These are phyloP conservation scores for Podila epicladia DNA, from an alignment of 192 early-diverging fungal genomes.

Conservation along the genomic window DNA sequence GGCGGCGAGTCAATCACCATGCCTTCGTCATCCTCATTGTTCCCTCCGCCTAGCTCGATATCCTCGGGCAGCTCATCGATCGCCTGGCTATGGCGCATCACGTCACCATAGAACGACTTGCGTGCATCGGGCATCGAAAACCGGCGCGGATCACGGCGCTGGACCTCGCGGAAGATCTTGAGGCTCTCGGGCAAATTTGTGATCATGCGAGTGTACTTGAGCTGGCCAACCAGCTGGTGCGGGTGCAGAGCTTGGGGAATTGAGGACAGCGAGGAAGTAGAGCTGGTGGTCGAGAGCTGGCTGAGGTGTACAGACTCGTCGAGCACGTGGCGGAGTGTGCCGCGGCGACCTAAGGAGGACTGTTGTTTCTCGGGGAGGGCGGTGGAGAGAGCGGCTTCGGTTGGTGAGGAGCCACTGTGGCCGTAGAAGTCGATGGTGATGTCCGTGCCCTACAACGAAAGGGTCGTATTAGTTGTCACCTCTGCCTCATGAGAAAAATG, in stretches of 20 bases:
- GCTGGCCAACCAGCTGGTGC: conserved; percentile 1
- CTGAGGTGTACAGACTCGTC: neutral
- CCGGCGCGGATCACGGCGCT: neutral
- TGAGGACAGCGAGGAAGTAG: neutral
- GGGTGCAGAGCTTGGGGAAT: neutral
- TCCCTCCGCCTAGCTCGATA: neutral
- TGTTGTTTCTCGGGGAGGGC: neutral
- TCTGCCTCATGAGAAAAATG: no score
- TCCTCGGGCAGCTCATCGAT: neutral
- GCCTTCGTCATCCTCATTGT: neutral
- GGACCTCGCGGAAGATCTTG: neutral
- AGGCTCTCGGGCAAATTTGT: conserved; percentile 5
- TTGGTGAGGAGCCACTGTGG: neutral
- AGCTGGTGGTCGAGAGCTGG: neutral
- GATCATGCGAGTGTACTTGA: neutral
- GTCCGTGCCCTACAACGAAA: neutral
- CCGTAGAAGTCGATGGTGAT: conserved; percentile 11
- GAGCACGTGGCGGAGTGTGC: neutral
- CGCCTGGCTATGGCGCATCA: neutral
- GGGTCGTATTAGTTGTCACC: no score
- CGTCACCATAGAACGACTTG: neutral
- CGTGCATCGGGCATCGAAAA: neutral
- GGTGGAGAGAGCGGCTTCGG: neutral
- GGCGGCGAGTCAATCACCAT: neutral
- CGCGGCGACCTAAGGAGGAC: no score